phyloP scores from a whole-genome alignment of 202 grass and related monocot genomes.

The Dendrocalamus latiflorus region DNA sequence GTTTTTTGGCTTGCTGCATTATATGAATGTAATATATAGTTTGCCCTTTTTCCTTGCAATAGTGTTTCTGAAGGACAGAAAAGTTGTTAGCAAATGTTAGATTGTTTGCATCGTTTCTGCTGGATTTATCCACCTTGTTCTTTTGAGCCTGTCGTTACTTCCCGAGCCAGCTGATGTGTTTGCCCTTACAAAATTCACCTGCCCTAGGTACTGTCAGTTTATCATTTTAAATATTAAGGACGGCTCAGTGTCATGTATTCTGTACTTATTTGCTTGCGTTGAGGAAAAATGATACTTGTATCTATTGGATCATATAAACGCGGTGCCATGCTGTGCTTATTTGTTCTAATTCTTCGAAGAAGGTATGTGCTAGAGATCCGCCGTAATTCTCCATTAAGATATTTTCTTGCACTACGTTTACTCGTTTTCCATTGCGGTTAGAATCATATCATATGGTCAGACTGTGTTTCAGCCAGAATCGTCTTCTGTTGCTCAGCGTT shows the following conservation, averaged over 20 bases:
- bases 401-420: background rate
- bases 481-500: background rate
- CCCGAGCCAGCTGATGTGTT: background rate
- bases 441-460: background rate
- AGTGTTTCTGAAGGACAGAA: background rate
- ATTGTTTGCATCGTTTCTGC: background rate
- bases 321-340: background rate
- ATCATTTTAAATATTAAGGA: background rate
- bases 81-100: background rate
- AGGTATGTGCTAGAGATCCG: background rate
- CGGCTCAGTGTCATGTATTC: background rate
- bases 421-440: background rate
- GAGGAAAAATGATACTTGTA: background rate
- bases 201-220: background rate
- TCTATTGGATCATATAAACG: background rate
- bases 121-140: background rate
- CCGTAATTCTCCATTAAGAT: background rate
- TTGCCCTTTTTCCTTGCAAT: background rate
- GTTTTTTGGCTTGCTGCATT: background rate
- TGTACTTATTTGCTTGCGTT: background rate
- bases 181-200: background rate
- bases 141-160: background rate
- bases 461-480: background rate
- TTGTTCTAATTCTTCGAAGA: background rate
- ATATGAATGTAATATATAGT: background rate